These are phyloP conservation scores for Fragilariopsis cylindrus DNA, from an alignment of 108 stramenopile genomes.

Conservation along the genomic window DNA sequence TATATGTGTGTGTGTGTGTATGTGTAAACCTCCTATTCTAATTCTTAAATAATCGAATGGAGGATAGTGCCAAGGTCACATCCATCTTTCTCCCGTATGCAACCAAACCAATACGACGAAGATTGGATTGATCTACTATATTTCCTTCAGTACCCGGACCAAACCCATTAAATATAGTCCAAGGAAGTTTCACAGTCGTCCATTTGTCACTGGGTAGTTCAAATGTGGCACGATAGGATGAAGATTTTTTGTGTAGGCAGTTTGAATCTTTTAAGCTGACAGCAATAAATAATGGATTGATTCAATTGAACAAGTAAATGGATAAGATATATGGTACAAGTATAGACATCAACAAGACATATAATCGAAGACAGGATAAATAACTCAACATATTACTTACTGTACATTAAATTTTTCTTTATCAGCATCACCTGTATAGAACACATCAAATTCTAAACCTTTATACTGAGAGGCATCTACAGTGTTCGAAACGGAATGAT, in stretches of 20 bases:
- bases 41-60: constrained; percentile 55
- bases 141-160: constrained; percentile 58
- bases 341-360: not conserved
- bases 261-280: constrained; percentile 55
- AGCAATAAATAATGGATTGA: not conserved
- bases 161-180: constrained; percentile 52
- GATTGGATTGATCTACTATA: constrained; percentile 38
- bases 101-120: constrained; percentile 63
- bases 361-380: not conserved
- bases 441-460: constrained; percentile 74
- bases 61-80: constrained; percentile 54
- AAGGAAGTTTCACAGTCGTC: constrained; percentile 64
- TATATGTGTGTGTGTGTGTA: too few relatives aligned
- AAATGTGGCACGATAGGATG: constrained; percentile 63
- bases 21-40: too few relatives aligned
- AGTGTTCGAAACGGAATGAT: constrained; percentile 40
- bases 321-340: not conserved
- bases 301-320: too few relatives aligned
- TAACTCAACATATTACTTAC: constrained; percentile 36
- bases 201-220: constrained; percentile 42
- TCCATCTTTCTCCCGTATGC: constrained; percentile 70
- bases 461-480: constrained; percentile 71
- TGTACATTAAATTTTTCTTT: constrained; percentile 72
- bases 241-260: constrained; percentile 48
- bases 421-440: constrained; percentile 39